A percentile compares a stretch with the other conserved stretches of the same genome.
phyloP scores from a whole-genome alignment of 2,329 filamentous ascomycete genomes.

The Colletotrichum kahawae region DNA sequence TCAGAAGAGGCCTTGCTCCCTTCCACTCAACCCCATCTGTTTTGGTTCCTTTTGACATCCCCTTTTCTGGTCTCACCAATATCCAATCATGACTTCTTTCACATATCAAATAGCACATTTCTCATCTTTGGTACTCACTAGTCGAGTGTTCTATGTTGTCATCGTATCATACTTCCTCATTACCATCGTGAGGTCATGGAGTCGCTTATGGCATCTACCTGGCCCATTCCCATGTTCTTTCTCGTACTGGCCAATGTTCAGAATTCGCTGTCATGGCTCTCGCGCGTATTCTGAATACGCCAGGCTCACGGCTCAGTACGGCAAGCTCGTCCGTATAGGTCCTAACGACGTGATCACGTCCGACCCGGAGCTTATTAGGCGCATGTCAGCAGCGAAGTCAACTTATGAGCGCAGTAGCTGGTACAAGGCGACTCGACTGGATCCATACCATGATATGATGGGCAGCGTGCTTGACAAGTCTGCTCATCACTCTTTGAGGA shows the following conservation, averaged over 20 bases:
- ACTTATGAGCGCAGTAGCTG: conserved; percentile 43
- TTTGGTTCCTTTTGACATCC: background rate
- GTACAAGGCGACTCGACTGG: conserved; percentile 55
- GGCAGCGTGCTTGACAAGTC: conserved; percentile 24
- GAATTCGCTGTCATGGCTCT: background rate
- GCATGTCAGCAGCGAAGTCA: conserved; percentile 40
- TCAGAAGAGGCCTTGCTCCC: background rate
- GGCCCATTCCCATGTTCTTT: background rate
- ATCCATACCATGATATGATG: conserved; percentile 40
- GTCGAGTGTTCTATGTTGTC: background rate
- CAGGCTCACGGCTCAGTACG: background rate
- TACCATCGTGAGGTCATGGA: background rate
- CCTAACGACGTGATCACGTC: conserved; percentile 45
- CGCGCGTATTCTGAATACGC: background rate
- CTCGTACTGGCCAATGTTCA: conserved; percentile 9
- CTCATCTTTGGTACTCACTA: background rate
- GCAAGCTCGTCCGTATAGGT: conserved; percentile 42
- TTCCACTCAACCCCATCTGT: background rate
- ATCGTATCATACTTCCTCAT: background rate
- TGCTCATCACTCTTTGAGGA: conserved; percentile 14
- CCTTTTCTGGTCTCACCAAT: background rate
- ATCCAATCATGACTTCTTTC: background rate
- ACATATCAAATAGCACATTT: background rate
- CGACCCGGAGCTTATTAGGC: conserved; percentile 42
- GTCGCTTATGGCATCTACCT: background rate